phyloP scores from a whole-genome alignment of 2,329 filamentous ascomycete species.

The Pseudogymnoascus sp. region DNA sequence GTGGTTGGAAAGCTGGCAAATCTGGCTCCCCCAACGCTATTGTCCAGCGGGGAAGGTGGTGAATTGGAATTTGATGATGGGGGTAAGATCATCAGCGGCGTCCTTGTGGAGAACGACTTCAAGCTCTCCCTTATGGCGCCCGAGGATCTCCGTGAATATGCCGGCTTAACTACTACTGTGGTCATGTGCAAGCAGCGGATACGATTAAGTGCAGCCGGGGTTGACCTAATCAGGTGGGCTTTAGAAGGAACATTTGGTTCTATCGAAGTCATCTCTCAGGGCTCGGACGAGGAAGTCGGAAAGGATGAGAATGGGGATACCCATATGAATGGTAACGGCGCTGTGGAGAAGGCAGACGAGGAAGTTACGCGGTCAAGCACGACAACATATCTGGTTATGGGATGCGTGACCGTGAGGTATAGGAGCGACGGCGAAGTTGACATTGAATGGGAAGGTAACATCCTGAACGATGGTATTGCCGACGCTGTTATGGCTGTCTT shows the following conservation, averaged over 20 bases:
- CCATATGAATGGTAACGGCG: conserved; percentile 32
- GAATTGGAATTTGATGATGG: conserved; percentile 38
- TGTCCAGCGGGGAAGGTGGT: conserved; percentile 21
- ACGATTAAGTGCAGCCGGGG: conserved; percentile 76
- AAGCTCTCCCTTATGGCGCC: conserved; percentile 96
- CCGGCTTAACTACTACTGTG: conserved; percentile 90
- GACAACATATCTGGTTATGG: conserved; percentile 70
- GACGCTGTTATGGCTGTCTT: conserved; percentile 92
- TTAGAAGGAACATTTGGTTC: conserved; percentile 89
- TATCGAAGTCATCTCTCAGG: conserved; percentile 59
- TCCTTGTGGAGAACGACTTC: conserved; percentile 95
- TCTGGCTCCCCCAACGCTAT: conserved; percentile 56
- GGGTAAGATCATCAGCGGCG: conserved; percentile 66
- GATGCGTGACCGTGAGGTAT: conserved; percentile 77
- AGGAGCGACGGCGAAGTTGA: conserved; percentile 71
- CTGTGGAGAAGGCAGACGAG: conserved; percentile 53
- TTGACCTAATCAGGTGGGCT: conserved; percentile 89
- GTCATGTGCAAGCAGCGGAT: conserved; percentile 89
- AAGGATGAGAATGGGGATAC: conserved; percentile 36
- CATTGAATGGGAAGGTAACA: conserved; percentile 95
- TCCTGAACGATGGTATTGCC: conserved; percentile 96
- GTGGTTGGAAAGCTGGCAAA: conserved; percentile 90
- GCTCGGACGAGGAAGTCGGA: conserved; percentile 25
- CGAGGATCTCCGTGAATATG: conserved; percentile 91
- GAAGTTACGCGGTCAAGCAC: conserved; percentile 47